Base-by-base conservation (phyloP, 108 stramenopile genomes). In the Conticribra guillardii region DNA sequence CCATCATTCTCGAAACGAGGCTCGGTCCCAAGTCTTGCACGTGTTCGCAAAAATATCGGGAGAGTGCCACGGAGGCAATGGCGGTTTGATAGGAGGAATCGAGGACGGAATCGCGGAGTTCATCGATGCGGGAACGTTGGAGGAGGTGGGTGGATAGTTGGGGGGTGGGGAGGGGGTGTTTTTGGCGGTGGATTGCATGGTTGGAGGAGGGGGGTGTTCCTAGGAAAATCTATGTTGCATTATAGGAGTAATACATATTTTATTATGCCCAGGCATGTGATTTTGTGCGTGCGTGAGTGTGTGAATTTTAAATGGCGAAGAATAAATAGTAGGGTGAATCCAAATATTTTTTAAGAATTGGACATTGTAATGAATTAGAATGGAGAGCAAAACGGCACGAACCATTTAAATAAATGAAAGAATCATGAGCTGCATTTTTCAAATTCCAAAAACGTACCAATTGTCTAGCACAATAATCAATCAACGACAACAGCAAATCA, bases 391-490 rank as follows among this genome's bases (percentile, higher is more conserved):
- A n/a, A n/a, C n/a, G n/a, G n/a, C n/a, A n/a, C n/a, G n/a, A n/a
- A n/a, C n/a, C n/a, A n/a, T n/a, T n/a, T n/a, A n/a, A n/a, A n/a
- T n/a, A n/a, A n/a, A n/a, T n/a, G n/a, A n/a, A n/a, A n/a, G n/a
- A n/a, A n/a, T n/a, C n/a, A n/a, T n/a, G n/a, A n/a, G n/a, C n/a
- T n/a, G n/a, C n/a, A n/a, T n/a, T n/a, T n/a, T n/a, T n/a, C n/a
- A n/a, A n/a, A n/a, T n/a, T n/a, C n/a, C n/a, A n/a, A 2, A n/a
- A 31, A 37, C 77, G 64, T 46, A 69, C 82, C 67, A 82, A 26
- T 37, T 70, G 73, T 27, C 82, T 54, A 4, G 82, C 82, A 56
- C 82, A 82, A 34, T 82, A 82, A 79, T 82, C 82, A 19, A 82
- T 34, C 44, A 82, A 71, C 4, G 77, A 60, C 27, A 82, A 30